Base-by-base conservation (phyloP, 2,329 filamentous ascomycete species). In the Beauveria brongniartii region DNA sequence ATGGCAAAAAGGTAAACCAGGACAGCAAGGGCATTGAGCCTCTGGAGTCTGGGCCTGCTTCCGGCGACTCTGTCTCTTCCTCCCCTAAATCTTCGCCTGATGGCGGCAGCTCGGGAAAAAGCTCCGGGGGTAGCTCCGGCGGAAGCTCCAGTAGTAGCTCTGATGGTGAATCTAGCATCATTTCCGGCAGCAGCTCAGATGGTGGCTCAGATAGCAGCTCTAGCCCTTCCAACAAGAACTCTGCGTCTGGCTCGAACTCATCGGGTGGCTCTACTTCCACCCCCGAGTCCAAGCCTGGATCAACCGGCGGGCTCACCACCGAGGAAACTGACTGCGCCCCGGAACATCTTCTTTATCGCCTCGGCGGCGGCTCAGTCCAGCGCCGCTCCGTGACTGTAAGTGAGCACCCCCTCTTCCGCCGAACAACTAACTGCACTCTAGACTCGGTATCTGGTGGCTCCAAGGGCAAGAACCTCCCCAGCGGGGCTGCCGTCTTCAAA, bases 381-480 rank as follows among this genome's bases (percentile, higher is more conserved):
- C 60, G 59, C 20, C 64, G 56, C 37, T 28, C 54, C 26, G 62
- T 64, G 12, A 34, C 65, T 61, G 69, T 71, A 63, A 67, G 69
- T 68, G 66, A 59, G 26, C 63, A 65, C 28, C 54, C 67, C 26
- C 53, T 67, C 14, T 63, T 64, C 40, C 64, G 62, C 26, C 63
- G 66, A 63, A 69, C 66, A 47, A 54, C 65, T 68, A 66, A 70
- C 64, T 70, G 68, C 67, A 63, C 62, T 47, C 62, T 67, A 64
- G 63, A 62, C 55, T 56, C 64, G 9, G 67, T 65, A 2, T 40
- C 61, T 46, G 60, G 60, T 3, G 12, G 30, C 34, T 43, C 24
- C 14, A 34, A 61, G 34, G 30, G n/a, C 7, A 46, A 34, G 12
- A 18, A 30, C 3, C 4, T 44, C 2, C 56, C 47, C 10, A 46